Conservation (phyloP, 441 rosid species). For the Erysimum cheiri region DNA sequence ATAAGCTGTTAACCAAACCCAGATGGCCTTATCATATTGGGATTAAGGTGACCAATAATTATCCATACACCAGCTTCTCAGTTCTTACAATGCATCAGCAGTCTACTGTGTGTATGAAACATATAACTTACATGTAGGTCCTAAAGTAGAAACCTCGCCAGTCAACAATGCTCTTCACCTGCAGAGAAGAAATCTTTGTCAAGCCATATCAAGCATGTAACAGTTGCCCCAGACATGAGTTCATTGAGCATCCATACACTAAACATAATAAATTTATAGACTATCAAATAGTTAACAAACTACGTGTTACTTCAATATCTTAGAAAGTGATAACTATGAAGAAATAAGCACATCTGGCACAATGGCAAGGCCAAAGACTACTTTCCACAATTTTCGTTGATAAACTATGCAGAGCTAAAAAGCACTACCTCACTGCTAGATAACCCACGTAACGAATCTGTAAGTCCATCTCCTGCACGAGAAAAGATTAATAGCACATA, state of each 20-base stretch:
- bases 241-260: background rate
- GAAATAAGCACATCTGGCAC: slow-evolving; percentile 9
- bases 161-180: slow-evolving; percentile 94
- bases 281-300: background rate
- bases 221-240: slow-evolving; percentile 10
- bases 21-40: background rate
- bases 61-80: background rate
- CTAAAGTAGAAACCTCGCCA: slow-evolving; percentile 89
- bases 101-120: background rate
- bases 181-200: slow-evolving; percentile 27
- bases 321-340: slow-evolving; percentile 4
- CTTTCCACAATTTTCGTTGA: background rate
- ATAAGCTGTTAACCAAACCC: slow-evolving; percentile 14
- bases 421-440: slow-evolving; percentile 76
- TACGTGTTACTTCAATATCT: background rate
- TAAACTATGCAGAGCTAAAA: background rate
- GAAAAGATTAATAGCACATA: slow-evolving; percentile 34
- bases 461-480: slow-evolving; percentile 84
- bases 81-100: background rate
- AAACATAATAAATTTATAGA: background rate
- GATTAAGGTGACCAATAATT: slow-evolving; percentile 1
- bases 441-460: slow-evolving; percentile 72
- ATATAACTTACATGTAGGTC: slow-evolving; percentile 74
- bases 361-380: slow-evolving; percentile 11
- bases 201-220: slow-evolving; percentile 9